Percentiles rank a stretch among this genome's conserved stretches.
Conservation (phyloP, 495 filamentous ascomycete species). For the Sporormia fimetaria region DNA sequence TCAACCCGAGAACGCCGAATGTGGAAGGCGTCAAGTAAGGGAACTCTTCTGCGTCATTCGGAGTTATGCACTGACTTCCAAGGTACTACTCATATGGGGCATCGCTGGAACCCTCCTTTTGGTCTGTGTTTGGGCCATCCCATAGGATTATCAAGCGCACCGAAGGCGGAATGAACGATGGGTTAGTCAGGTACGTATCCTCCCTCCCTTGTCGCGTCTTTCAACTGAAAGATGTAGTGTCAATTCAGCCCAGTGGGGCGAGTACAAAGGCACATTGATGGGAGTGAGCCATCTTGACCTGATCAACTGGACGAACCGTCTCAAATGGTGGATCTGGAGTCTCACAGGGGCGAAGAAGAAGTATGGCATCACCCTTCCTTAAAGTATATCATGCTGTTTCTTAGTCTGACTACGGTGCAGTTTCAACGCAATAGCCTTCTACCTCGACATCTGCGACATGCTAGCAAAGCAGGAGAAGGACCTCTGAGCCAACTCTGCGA, state of each 20-base stretch:
- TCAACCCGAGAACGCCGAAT: constrained; percentile 74
- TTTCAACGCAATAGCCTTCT: constrained; percentile 94
- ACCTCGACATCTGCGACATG: constrained; percentile 80
- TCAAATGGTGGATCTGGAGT: constrained; percentile 59
- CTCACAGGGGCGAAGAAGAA: constrained; percentile 57
- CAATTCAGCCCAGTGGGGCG: constrained; percentile 74
- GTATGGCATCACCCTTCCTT: constrained; percentile 36
- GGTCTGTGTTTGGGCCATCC: constrained; percentile 62
- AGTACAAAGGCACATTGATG: constrained; percentile 82
- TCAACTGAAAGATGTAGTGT: constrained; percentile 43
- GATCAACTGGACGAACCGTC: constrained; percentile 89
- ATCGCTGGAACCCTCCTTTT: constrained; percentile 51
- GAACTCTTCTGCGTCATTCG: background rate
- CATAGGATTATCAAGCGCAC: constrained; percentile 54
- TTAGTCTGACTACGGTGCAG: constrained; percentile 36
- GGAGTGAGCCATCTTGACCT: constrained; percentile 82
- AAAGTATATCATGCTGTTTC: constrained; percentile 1
- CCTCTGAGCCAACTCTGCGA: constrained; percentile 32
- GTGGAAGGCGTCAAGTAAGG: constrained; percentile 50
- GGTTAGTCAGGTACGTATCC: constrained; percentile 51
- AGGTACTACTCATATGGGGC: constrained; percentile 91
- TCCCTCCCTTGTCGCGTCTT: background rate
- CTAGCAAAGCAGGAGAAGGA: constrained; percentile 65
- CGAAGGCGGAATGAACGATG: constrained; percentile 78
- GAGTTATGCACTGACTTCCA: background rate